Conservation (phyloP, 2,329 filamentous ascomycete species). For the Nemania sp. region DNA sequence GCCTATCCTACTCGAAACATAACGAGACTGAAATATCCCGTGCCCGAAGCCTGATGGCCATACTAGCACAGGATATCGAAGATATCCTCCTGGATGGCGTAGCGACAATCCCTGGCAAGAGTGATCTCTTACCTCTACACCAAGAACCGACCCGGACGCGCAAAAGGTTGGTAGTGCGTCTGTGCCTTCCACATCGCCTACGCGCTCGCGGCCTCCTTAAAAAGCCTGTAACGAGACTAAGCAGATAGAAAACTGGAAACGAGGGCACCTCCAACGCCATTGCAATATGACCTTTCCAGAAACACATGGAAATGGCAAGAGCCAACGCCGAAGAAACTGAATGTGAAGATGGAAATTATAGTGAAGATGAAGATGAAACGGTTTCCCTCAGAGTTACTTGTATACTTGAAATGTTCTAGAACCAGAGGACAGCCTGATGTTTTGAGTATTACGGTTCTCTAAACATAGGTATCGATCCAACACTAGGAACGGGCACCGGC, state of each 20-base stretch:
- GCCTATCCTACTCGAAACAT: slow-evolving; percentile 15
- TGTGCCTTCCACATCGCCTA: slow-evolving; percentile 3
- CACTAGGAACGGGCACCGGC: neutral
- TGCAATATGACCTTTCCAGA: slow-evolving; percentile 27
- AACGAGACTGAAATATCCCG: neutral
- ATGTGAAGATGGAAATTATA: slow-evolving; percentile 2
- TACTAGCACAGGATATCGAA: too few species aligned
- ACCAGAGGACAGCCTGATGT: slow-evolving; percentile 6
- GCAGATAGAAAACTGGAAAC: slow-evolving; percentile 20
- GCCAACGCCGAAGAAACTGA: slow-evolving; percentile 20
- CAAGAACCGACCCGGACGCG: slow-evolving; percentile 13
- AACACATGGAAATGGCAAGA: slow-evolving; percentile 26
- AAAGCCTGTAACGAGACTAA: slow-evolving; percentile 16
- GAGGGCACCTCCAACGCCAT: slow-evolving; percentile 27
- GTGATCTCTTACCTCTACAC: neutral
- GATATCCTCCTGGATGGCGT: too few species aligned
- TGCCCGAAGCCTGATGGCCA: neutral
- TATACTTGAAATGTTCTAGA: neutral
- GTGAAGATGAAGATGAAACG: neutral
- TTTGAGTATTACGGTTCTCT: slow-evolving; percentile 8
- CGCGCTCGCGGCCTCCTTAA: neutral
- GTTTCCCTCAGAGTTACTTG: slow-evolving; percentile 6
- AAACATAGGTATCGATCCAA: slow-evolving; percentile 10
- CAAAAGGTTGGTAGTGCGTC: slow-evolving; percentile 10
- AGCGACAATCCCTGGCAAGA: neutral